Evolutionary conservation across 1,139 yeast genomes (phyloP), one percentile per base, ranked within the genome.

Genomic region (Taphrina pruni): DNA sequence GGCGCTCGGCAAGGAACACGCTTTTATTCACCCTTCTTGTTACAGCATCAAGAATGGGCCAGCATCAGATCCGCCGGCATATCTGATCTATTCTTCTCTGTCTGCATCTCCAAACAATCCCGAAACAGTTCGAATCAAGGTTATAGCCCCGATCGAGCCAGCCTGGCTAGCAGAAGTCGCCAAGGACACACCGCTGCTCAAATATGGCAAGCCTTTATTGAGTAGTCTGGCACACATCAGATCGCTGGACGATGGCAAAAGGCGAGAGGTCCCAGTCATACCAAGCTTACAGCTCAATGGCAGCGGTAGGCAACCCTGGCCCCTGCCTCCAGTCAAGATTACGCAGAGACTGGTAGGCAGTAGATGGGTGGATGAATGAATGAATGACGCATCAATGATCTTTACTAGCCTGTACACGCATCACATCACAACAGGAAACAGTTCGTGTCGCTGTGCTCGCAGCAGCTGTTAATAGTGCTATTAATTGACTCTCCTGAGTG

Each of bases 241-340:
- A 48, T 21, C 56, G 12, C 41, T 46, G 14, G 61, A 45, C 20
- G 58, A 41, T 6, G 70, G 70, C 21, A 21, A 50, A 35, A 51
- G 51, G n/a, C 38, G 70, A 17, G 43, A 55, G 38, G 66, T 65
- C 6, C 60, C 60, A 36, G 70, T 67, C 12, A 56, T 69, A 39
- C 70, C 70, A 36, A 68, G 65, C 45, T 12, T 68, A 11, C 64
- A 51, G 36, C 35, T 60, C 21, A 48, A 54, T 48, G 70, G 70
- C 21, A 62, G 65, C n/a, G 70, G 70, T n/a, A 51, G 67, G 21
- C 61, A 65, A 36, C 60, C 62, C 14, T 69, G 70, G 70, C 17
- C 41, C n/a, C 45, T 69, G 36, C 69, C 70, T 43, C 54, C 70
- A n/a, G 60, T 55, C n/a, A 58, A 52, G 45, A 48, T 66, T 17